Conservation (phyloP, 495 filamentous ascomycete species). For the Hypoxylon cercidicola region DNA sequence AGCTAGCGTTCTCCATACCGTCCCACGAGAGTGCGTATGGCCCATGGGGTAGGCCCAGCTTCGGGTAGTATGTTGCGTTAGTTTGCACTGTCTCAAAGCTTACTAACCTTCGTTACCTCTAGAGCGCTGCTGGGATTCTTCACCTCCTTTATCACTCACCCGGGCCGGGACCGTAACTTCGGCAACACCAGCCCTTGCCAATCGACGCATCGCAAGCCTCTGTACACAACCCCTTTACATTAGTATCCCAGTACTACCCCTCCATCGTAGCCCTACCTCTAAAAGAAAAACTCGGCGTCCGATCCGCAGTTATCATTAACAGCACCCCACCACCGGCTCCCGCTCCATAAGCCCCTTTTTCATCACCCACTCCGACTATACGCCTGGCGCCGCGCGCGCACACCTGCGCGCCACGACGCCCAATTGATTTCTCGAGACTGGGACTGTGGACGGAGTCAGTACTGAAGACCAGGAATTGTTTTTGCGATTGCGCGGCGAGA, state of each 20-base stretch:
- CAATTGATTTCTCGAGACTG: not conserved
- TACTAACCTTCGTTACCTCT: no score
- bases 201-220: slow-evolving; percentile 9
- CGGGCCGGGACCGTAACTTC: no score
- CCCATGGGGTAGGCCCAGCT: no score
- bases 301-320: slow-evolving; percentile 10
- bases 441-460: not conserved
- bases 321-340: slow-evolving; percentile 8
- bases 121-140: no score
- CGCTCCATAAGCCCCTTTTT: slow-evolving; percentile 2
- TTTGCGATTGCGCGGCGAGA: slow-evolving; percentile 6
- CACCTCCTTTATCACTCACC: no score
- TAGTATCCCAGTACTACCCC: slow-evolving; percentile 5
- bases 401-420: slow-evolving; percentile 11
- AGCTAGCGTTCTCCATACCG: no score
- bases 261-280: slow-evolving; percentile 8
- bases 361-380: slow-evolving; percentile 7
- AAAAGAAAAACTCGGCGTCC: not conserved
- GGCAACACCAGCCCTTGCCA: slow-evolving; percentile 9
- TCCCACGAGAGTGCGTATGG: no score
- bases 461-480: slow-evolving; percentile 2
- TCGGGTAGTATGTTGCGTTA: no score
- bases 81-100: no score
- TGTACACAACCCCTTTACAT: not conserved
- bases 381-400: slow-evolving; percentile 1